phyloP scores from a whole-genome alignment of 768 basidiomycete genomes.

The Podaxis mareebaensis region DNA sequence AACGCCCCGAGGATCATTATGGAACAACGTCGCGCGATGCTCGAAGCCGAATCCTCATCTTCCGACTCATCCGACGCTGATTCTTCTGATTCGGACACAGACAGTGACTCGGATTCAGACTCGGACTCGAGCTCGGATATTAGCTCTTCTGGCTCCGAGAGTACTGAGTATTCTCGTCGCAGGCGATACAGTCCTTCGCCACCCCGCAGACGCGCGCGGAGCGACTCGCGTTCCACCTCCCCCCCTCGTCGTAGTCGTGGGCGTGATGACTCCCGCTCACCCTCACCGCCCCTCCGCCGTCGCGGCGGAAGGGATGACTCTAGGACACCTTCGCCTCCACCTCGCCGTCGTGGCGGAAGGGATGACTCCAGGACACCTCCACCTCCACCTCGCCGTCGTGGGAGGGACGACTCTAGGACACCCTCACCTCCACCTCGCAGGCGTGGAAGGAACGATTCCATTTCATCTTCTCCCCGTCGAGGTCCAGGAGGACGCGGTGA shows the following conservation, averaged over 20 bases:
- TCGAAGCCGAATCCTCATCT: conserved; percentile 64
- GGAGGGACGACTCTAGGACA: conserved; percentile 17
- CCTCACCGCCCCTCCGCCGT: conserved; percentile 16
- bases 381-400: conserved; percentile 17
- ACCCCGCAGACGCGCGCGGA: conserved; percentile 18
- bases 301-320: conserved; percentile 12
- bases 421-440: conserved; percentile 26
- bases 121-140: conserved; percentile 23
- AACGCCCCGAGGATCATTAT: conserved; percentile 92
- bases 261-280: conserved; percentile 21
- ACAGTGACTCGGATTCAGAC: conserved; percentile 30
- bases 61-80: conserved; percentile 38
- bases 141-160: conserved; percentile 13
- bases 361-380: conserved; percentile 19
- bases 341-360: conserved; percentile 15
- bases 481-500: conserved; percentile 11
- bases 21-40: conserved; percentile 89
- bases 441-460: conserved; percentile 20
- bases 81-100: conserved; percentile 32
- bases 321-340: conserved; percentile 9
- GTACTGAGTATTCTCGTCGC: conserved; percentile 12
- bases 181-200: conserved; percentile 29
- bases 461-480: conserved; percentile 7
- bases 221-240: conserved; percentile 4
- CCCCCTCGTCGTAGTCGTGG: conserved; percentile 6